Percentiles rank a stretch among this genome's conserved stretches.
Evolutionary conservation across 2,329 filamentous ascomycete genomes (phyloP).

Genomic region (Talaromyces sp.): DNA sequence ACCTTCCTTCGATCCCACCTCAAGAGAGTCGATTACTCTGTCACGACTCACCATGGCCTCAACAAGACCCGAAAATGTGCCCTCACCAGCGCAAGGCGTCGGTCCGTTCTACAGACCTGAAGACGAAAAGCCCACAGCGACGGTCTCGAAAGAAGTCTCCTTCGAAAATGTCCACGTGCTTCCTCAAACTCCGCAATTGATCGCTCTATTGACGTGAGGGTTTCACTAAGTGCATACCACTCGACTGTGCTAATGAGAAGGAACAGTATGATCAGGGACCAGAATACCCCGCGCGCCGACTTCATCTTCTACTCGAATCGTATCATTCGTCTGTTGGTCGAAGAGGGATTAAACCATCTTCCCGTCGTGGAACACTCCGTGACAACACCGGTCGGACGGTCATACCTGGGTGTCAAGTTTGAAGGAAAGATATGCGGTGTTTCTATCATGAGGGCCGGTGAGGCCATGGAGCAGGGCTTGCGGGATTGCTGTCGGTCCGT

Average conservation of each 20-base stretch:
- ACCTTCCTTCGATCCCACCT: background rate
- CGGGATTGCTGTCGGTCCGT: constrained; percentile 97
- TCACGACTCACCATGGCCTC: constrained; percentile 8
- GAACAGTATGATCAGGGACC: constrained; percentile 87
- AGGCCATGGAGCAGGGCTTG: constrained; percentile 97
- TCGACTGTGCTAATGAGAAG: constrained; percentile 17
- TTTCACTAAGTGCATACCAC: constrained; percentile 10
- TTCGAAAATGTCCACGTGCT: constrained; percentile 88
- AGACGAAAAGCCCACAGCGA: constrained; percentile 77
- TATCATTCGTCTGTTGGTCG: constrained; percentile 92
- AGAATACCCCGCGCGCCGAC: constrained; percentile 82
- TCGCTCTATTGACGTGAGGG: constrained; percentile 90
- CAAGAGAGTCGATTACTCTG: background rate
- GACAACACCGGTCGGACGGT: constrained; percentile 82
- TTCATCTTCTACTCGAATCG: constrained; percentile 99
- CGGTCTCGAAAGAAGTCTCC: constrained; percentile 75
- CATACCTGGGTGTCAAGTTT: constrained; percentile 88
- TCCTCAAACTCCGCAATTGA: constrained; percentile 91
- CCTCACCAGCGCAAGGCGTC: constrained; percentile 61
- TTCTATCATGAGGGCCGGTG: constrained; percentile 95
- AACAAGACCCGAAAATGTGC: constrained; percentile 25
- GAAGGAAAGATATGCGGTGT: constrained; percentile 98
- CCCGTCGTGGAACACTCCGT: constrained; percentile 85
- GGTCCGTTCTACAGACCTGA: constrained; percentile 75
- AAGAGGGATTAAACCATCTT: constrained; percentile 95